A percentile compares a stretch with the other conserved stretches of the same genome.
These are phyloP conservation scores for Sporothrix brunneoviolacea DNA, from an alignment of 2,329 filamentous ascomycete genomes.

Conservation along the genomic window DNA sequence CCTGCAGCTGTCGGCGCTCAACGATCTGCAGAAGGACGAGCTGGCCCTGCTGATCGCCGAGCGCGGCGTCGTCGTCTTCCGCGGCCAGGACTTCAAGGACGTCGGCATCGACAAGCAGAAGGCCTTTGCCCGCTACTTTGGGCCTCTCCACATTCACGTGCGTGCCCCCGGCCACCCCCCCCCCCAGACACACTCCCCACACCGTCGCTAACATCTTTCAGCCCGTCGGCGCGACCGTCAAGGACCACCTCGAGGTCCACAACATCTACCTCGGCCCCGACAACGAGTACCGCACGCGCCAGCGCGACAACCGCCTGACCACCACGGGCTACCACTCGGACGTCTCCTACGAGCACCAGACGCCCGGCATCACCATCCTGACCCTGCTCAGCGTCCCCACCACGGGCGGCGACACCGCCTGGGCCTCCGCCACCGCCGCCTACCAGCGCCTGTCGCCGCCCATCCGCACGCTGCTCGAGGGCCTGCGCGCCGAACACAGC, in stretches of 20 bases:
- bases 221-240: constrained; percentile 37
- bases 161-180: neutral
- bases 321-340: constrained; percentile 36
- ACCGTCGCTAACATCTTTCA: too few species aligned
- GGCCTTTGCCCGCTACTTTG: constrained; percentile 33
- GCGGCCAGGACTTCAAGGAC: constrained; percentile 31
- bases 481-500: constrained; percentile 32
- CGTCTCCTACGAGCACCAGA: constrained; percentile 36
- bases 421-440: constrained; percentile 31
- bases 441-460: constrained; percentile 32
- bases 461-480: constrained; percentile 31
- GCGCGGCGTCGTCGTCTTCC: constrained; percentile 33
- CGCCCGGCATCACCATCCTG: constrained; percentile 35
- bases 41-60: constrained; percentile 36
- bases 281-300: constrained; percentile 34
- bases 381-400: constrained; percentile 27
- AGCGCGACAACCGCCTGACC: constrained; percentile 29
- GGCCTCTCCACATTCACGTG: constrained; percentile 31
- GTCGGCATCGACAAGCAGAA: constrained; percentile 32
- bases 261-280: constrained; percentile 41
- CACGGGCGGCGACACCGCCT: constrained; percentile 33
- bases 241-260: constrained; percentile 37
- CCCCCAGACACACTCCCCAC: neutral
- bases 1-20: constrained; percentile 33
- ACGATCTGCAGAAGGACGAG: constrained; percentile 34